These are phyloP conservation scores for Linum usitatissimum DNA, from an alignment of 345 rosid species.

Conservation along the genomic window DNA sequence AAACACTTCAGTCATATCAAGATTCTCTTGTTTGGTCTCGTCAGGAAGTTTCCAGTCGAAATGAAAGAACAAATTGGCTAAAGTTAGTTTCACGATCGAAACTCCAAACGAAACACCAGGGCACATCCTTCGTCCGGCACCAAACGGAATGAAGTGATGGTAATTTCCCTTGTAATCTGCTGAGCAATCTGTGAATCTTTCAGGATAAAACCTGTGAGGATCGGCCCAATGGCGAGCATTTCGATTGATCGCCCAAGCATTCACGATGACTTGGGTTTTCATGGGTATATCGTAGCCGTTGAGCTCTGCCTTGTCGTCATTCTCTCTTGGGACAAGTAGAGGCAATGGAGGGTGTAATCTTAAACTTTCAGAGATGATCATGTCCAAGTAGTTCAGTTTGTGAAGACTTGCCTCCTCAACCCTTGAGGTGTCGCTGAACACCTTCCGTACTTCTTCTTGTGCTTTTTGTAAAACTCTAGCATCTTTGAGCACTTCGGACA, in stretches of 20 bases:
- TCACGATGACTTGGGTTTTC: conserved; percentile 9
- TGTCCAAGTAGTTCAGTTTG: not conserved
- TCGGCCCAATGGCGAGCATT: conserved; percentile 14
- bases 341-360: not conserved
- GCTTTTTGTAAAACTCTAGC: too few relatives aligned
- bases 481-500: too few relatives aligned
- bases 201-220: conserved; percentile 10
- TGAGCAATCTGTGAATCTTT: conserved; percentile 11
- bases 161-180: conserved; percentile 5
- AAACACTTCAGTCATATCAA: not conserved
- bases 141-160: not conserved
- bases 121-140: not conserved
- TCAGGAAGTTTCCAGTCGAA: not conserved
- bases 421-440: not conserved
- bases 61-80: not conserved
- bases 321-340: not conserved
- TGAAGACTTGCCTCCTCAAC: not conserved
- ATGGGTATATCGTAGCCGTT: not conserved
- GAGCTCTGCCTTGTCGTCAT: not conserved
- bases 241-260: conserved; percentile 12
- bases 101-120: not conserved
- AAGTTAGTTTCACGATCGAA: not conserved
- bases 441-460: not conserved
- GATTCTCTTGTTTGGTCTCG: not conserved
- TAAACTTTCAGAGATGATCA: not conserved